Evolutionary conservation across 768 basidiomycete genomes (phyloP).

Genomic region (Lyophyllum semitale): DNA sequence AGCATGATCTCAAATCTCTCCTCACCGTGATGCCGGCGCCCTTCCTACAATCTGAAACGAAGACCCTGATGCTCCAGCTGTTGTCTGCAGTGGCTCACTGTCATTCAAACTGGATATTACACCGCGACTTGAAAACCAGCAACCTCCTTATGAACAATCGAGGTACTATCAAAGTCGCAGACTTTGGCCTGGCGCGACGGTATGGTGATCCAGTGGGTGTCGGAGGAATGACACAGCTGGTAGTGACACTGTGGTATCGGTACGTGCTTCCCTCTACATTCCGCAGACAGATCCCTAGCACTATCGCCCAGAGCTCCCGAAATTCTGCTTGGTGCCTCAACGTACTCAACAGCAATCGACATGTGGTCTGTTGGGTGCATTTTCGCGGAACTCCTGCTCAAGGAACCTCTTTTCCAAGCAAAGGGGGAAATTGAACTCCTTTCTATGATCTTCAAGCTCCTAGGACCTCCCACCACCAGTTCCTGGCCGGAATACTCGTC

Average conservation of each 20-base stretch:
- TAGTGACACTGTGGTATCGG: constrained; percentile 99
- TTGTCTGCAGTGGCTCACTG: constrained; percentile 92
- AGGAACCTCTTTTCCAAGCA: constrained; percentile 98
- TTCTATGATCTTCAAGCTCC: constrained; percentile 90
- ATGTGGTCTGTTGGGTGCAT: constrained; percentile 99
- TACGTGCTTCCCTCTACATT: constrained; percentile 33
- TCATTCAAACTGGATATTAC: constrained; percentile 96
- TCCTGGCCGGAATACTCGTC: constrained; percentile 85
- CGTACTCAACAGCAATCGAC: constrained; percentile 94
- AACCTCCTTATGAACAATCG: constrained; percentile 99
- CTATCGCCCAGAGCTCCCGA: constrained; percentile 77
- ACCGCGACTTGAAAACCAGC: constrained; percentile 96
- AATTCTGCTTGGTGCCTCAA: constrained; percentile 88
- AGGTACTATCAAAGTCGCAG: constrained; percentile 97
- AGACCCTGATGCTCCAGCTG: constrained; percentile 92
- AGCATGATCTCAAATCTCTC: constrained; percentile 97
- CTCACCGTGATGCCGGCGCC: constrained; percentile 94
- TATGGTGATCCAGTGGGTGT: constrained; percentile 97
- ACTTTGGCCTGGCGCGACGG: constrained; percentile 93
- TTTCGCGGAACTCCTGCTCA: constrained; percentile 92
- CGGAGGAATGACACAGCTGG: constrained; percentile 96
- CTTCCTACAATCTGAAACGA: constrained; percentile 97
- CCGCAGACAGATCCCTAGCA: constrained; percentile 12
- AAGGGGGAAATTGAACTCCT: constrained; percentile 92
- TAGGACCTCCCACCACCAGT: constrained; percentile 87